Evolutionary conservation across 2,329 filamentous ascomycete species (phyloP).

Genomic region (Penicillium sp.): DNA sequence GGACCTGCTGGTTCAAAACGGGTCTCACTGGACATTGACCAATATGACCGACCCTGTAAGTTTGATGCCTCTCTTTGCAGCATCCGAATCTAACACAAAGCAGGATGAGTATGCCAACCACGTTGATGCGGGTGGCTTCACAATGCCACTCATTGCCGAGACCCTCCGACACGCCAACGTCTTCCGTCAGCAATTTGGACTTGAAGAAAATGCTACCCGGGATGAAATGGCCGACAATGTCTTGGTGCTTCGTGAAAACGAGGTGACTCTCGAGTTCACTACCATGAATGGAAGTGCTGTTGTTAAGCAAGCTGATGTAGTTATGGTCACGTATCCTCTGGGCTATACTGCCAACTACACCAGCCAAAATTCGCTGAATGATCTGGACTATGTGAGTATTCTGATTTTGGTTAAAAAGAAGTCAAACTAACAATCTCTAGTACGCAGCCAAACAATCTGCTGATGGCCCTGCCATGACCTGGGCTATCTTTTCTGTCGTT

Average conservation of each 20-base stretch:
- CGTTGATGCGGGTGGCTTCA: slow-evolving; percentile 68
- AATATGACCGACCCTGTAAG: slow-evolving; percentile 71
- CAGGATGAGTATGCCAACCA: slow-evolving; percentile 68
- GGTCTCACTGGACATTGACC: slow-evolving; percentile 52
- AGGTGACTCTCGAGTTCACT: slow-evolving; percentile 64
- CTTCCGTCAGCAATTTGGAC: slow-evolving; percentile 57
- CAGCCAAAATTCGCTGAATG: slow-evolving; percentile 50
- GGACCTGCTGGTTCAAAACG: slow-evolving; percentile 61
- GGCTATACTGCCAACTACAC: slow-evolving; percentile 59
- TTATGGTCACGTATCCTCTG: slow-evolving; percentile 65
- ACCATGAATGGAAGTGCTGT: slow-evolving; percentile 65
- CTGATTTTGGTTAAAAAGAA: background rate
- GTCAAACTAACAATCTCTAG: slow-evolving; percentile 27
- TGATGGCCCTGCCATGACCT: slow-evolving; percentile 72
- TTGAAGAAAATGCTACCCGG: slow-evolving; percentile 59
- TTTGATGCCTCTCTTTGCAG: background rate
- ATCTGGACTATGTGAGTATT: slow-evolving; percentile 60
- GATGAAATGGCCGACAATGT: slow-evolving; percentile 57
- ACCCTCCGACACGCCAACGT: slow-evolving; percentile 58
- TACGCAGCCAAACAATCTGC: slow-evolving; percentile 68
- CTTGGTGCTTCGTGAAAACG: slow-evolving; percentile 56
- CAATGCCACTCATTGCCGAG: slow-evolving; percentile 61
- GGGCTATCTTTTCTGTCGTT: slow-evolving; percentile 66
- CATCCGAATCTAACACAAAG: background rate
- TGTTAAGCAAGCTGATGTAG: slow-evolving; percentile 71